phyloP scores from a whole-genome alignment of 495 filamentous ascomycete species.

The Cercophora samala region DNA sequence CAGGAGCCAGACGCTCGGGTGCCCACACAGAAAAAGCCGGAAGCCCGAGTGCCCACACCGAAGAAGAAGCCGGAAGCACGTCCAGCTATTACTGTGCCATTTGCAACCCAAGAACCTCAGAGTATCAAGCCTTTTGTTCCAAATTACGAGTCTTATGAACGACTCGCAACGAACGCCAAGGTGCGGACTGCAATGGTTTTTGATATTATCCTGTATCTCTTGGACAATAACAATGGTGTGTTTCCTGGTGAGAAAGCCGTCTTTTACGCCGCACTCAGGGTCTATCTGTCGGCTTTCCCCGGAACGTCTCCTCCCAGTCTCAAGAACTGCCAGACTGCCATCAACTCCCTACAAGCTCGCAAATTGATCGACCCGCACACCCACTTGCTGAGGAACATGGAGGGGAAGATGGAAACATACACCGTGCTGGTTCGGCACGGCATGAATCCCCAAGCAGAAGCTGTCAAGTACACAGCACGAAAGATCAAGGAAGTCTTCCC shows the following conservation, averaged over 20 bases:
- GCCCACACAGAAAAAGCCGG: neutral
- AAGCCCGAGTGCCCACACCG: neutral
- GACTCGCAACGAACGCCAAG: conserved; percentile 28
- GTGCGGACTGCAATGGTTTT: conserved; percentile 36
- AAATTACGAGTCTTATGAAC: conserved; percentile 20
- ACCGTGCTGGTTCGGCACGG: conserved; percentile 28
- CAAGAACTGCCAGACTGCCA: conserved; percentile 45
- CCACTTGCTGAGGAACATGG: conserved; percentile 31
- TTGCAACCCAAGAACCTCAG: neutral
- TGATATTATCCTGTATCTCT: conserved; percentile 65
- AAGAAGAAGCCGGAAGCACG: neutral
- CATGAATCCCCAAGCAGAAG: conserved; percentile 24
- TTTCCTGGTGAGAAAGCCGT: conserved; percentile 73
- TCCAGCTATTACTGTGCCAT: neutral
- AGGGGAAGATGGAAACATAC: conserved; percentile 24
- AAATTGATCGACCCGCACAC: conserved; percentile 29
- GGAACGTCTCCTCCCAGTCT: conserved; percentile 32
- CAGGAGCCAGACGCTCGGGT: no score
- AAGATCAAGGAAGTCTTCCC: conserved; percentile 45
- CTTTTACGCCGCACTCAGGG: conserved; percentile 66
- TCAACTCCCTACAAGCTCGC: conserved; percentile 37
- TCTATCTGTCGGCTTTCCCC: conserved; percentile 50
- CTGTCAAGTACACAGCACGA: conserved; percentile 32
- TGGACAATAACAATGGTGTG: conserved; percentile 66
- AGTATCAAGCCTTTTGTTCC: conserved; percentile 25